Conservation (phyloP, 2,329 filamentous ascomycete species). For the Metarhizium humberi region DNA sequence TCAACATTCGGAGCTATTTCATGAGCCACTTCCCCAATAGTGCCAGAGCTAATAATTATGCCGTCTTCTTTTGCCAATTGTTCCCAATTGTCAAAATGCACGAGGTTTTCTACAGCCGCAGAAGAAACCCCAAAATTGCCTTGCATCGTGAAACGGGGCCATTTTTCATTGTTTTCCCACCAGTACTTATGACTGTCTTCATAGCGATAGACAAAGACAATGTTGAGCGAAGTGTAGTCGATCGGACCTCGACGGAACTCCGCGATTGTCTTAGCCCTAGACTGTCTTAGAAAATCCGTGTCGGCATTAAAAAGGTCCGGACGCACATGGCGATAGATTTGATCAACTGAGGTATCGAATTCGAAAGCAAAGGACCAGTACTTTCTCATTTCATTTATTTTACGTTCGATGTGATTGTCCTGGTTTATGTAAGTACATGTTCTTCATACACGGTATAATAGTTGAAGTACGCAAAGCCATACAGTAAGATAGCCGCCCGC, state of each 20-base stretch:
- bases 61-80: not conserved
- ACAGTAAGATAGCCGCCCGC: not conserved
- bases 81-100: accelerated
- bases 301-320: not conserved
- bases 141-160: accelerated
- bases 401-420: not conserved
- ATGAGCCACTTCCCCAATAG: too few relatives aligned
- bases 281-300: not conserved
- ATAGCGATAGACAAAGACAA: not conserved
- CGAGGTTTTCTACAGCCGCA: too few relatives aligned
- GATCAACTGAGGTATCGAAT: not conserved
- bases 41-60: not conserved
- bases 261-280: not conserved
- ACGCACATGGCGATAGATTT: not conserved
- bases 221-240: not conserved
- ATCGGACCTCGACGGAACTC: not conserved
- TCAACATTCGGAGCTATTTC: not conserved
- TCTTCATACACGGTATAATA: not conserved
- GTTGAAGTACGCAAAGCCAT: not conserved
- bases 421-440: not conserved
- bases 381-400: not conserved
- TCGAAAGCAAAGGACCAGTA: not conserved
- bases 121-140: too few relatives aligned
- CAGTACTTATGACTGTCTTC: not conserved
- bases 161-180: not conserved